phyloP scores from a whole-genome alignment of 1,284 basidiomycete species.

The Malassezia sympodialis region DNA sequence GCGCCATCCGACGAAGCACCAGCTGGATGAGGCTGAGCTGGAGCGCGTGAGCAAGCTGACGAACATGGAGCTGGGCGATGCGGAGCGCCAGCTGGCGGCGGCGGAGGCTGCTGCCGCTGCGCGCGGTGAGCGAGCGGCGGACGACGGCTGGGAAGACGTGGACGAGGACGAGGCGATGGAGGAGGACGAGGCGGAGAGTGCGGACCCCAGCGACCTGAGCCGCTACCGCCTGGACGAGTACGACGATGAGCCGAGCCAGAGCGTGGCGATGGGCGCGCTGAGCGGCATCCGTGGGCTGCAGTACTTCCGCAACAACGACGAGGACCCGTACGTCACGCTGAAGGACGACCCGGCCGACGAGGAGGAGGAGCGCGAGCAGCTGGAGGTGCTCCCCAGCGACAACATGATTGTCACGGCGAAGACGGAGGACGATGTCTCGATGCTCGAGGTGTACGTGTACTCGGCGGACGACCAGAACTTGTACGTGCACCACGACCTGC shows the following conservation, averaged over 20 bases:
- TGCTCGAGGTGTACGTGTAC: constrained; percentile 59
- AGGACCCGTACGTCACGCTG: constrained; percentile 93
- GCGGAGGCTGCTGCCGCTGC: constrained; percentile 25
- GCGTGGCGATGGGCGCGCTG: constrained; percentile 65
- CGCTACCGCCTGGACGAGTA: constrained; percentile 89
- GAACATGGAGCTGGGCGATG: constrained; percentile 76
- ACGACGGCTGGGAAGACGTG: constrained; percentile 44
- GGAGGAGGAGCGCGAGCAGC: constrained; percentile 71
- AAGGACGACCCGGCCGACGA: constrained; percentile 63
- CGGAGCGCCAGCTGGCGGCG: constrained; percentile 65
- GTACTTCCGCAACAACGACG: constrained; percentile 79
- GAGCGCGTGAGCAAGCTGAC: constrained; percentile 80
- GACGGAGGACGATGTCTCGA: constrained; percentile 93
- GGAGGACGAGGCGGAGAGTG: constrained; percentile 49
- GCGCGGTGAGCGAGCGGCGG: constrained; percentile 11
- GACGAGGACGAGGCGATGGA: constrained; percentile 54
- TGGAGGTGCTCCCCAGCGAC: constrained; percentile 79
- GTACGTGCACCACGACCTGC: constrained; percentile 93
- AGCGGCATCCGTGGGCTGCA: constrained; percentile 90
- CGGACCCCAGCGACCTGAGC: constrained; percentile 66
- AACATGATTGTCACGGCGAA: constrained; percentile 85
- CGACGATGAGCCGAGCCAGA: constrained; percentile 65
- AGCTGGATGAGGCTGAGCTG: constrained; percentile 80
- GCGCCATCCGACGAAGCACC: constrained; percentile 73
- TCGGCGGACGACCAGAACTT: constrained; percentile 55